Base-by-base conservation (phyloP, 345 rosid genomes). In the Hypericum androsaemum region DNA sequence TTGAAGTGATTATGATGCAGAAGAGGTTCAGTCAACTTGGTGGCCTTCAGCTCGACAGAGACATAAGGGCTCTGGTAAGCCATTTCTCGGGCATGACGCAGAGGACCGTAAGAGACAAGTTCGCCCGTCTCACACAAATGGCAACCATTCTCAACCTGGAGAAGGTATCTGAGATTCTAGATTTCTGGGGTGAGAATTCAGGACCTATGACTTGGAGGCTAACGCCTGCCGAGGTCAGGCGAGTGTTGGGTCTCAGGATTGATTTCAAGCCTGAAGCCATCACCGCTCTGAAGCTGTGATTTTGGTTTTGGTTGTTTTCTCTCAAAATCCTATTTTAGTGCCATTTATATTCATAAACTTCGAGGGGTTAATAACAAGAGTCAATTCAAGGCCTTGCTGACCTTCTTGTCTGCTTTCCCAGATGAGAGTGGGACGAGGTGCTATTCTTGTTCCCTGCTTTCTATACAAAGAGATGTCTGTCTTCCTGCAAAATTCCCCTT, bases 121-220 rank as follows among this genome's bases (percentile, higher is more conserved):
- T 92, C 61, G 95, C 97, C 12, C 83, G 97, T 52, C 82, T 92
- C 13, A 92, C 90, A 15, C 90, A 88, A 58, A 88, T 92, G 94
- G 95, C 95, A 8, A 81, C 98, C 22, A 85, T 88, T 55, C 81
- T 92, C 37, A 88, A 92, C 75, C 70, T 92, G 65, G 98, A 92
- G 63, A 92, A 88, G 58, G 98, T 85, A 1, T 83, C 94, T 0
- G 98, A 92, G 82, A 88, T 92, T 66, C 78, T 88, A 41, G 98
- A 92, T 70, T 92, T 92, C 82, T 92, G 94, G 98, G 97, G 98
- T 37, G 98, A 88, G 78, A 88, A 88, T 64, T 78, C 98, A 0
- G 97, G 98, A 45, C 96, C 94, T 35, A 81, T 92, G 97, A 92
- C 97, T 58, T 92, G 95, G 98, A 88, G 98, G 71, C 77, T 88